Conservation (phyloP, 1,284 basidiomycete genomes). For the Sporisorium exsertum region DNA sequence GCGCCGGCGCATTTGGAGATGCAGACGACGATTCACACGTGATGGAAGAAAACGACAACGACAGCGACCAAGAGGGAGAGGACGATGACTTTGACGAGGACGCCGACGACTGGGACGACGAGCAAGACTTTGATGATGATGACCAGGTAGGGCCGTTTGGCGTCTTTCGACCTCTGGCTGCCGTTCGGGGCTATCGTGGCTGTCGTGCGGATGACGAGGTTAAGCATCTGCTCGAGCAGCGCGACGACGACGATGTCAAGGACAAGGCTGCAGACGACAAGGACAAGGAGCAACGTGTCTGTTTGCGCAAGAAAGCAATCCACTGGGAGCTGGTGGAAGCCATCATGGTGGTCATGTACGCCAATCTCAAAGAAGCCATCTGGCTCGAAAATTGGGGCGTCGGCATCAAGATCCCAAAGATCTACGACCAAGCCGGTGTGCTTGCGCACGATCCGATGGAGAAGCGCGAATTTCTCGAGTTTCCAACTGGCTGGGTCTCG, state of each 20-base stretch:
- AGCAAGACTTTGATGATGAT: slow-evolving; percentile 17
- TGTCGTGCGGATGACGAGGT: slow-evolving; percentile 30
- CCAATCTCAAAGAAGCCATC: slow-evolving; percentile 54
- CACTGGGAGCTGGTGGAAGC: slow-evolving; percentile 56
- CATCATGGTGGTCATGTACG: slow-evolving; percentile 59
- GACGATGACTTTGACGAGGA: slow-evolving; percentile 42
- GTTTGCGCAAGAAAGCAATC: slow-evolving; percentile 40
- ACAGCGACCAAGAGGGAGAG: slow-evolving; percentile 16
- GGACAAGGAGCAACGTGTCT: not conserved
- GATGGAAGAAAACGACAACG: slow-evolving; percentile 1
- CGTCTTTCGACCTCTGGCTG: slow-evolving; percentile 25
- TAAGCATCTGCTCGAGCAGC: slow-evolving; percentile 18
- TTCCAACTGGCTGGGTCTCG: slow-evolving; percentile 41
- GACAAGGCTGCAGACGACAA: not conserved
- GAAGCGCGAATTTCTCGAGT: slow-evolving; percentile 33
- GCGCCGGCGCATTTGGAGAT: not conserved
- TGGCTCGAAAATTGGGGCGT: slow-evolving; percentile 53
- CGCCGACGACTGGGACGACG: slow-evolving; percentile 31
- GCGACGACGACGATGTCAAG: not conserved
- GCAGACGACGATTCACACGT: slow-evolving; percentile 1
- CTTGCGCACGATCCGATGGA: slow-evolving; percentile 40
- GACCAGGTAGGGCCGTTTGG: slow-evolving; percentile 22
- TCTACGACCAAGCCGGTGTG: slow-evolving; percentile 23
- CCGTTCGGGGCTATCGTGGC: slow-evolving; percentile 23
- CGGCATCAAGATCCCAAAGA: slow-evolving; percentile 49